Conservation (phyloP, 2,329 filamentous ascomycete genomes). For the Penicillium sp. region DNA sequence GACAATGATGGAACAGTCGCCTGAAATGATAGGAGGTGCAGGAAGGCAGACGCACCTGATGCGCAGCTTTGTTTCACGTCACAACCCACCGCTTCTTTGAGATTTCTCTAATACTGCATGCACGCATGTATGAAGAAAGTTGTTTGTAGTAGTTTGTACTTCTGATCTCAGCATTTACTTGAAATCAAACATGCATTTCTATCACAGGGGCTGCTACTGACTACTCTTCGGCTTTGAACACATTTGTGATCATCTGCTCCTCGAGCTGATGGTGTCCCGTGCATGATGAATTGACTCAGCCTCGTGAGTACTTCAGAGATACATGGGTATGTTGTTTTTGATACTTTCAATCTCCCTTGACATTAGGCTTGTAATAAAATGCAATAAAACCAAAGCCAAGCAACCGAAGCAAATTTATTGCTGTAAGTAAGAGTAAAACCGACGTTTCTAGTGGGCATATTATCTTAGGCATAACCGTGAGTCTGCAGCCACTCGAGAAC, state of each 20-base stretch:
- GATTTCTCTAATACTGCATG: conserved; percentile 4
- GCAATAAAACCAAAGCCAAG: not conserved
- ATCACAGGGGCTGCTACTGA: not conserved
- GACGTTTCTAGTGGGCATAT: conserved; percentile 15
- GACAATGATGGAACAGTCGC: conserved; percentile 27
- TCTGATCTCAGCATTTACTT: not conserved
- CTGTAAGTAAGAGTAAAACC: not conserved
- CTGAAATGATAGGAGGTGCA: conserved; percentile 34
- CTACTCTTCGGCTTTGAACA: not conserved
- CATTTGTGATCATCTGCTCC: conserved; percentile 1
- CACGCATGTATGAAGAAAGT: not conserved
- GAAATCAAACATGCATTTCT: not conserved
- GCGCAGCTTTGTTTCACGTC: conserved; percentile 27
- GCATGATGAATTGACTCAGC: conserved; percentile 1
- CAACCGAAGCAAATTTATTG: not conserved
- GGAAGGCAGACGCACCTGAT: conserved; percentile 28
- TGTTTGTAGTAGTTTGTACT: not conserved
- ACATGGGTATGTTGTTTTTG: conserved; percentile 9
- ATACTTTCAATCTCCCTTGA: not conserved
- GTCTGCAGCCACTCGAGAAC: conserved; percentile 76
- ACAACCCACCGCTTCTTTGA: conserved; percentile 9
- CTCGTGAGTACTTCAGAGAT: conserved; percentile 11
- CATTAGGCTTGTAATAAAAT: not conserved
- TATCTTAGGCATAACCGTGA: conserved; percentile 56
- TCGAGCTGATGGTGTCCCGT: conserved; percentile 1